Evolutionary conservation across 108 stramenopile genomes (phyloP).

Genomic region (Fragilariopsis cylindrus): DNA sequence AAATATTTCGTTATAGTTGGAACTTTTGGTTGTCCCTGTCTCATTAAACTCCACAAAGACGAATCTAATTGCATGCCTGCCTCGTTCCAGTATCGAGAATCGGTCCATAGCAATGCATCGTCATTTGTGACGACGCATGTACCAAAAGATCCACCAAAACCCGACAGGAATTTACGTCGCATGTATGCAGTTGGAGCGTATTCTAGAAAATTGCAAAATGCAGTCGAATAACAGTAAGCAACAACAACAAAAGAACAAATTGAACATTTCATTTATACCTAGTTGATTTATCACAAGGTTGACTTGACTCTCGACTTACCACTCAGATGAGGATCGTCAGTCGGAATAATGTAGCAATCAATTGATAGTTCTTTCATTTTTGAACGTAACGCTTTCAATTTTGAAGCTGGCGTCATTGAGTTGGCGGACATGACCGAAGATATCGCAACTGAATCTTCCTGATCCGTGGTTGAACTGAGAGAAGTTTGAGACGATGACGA

Average conservation of each 20-base stretch:
- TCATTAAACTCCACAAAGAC: slow-evolving; percentile 82
- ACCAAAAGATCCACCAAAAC: slow-evolving; percentile 95
- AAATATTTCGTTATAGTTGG: slow-evolving; percentile 68
- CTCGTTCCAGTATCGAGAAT: slow-evolving; percentile 96
- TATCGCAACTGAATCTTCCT: slow-evolving; percentile 6
- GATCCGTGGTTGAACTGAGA: slow-evolving; percentile 5
- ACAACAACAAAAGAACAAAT: slow-evolving; percentile 1
- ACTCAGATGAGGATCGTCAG: slow-evolving; percentile 91
- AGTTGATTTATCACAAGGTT: neutral
- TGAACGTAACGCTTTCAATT: slow-evolving; percentile 53
- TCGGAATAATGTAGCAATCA: slow-evolving; percentile 81
- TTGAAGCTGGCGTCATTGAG: slow-evolving; percentile 47
- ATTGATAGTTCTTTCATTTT: slow-evolving; percentile 62
- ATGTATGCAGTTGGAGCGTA: slow-evolving; percentile 92
- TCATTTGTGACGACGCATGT: slow-evolving; percentile 81
- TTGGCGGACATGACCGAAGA: neutral
- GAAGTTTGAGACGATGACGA: neutral
- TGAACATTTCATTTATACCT: neutral
- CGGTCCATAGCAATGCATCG: slow-evolving; percentile 86
- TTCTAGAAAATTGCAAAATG: slow-evolving; percentile 47
- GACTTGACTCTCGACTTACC: slow-evolving; percentile 28
- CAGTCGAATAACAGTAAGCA: neutral
- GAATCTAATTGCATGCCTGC: slow-evolving; percentile 76
- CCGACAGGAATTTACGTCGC: slow-evolving; percentile 85
- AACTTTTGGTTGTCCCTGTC: slow-evolving; percentile 70